Base-by-base conservation (phyloP, 2,329 filamentous ascomycete species). In the Epichloe gansuensis region DNA sequence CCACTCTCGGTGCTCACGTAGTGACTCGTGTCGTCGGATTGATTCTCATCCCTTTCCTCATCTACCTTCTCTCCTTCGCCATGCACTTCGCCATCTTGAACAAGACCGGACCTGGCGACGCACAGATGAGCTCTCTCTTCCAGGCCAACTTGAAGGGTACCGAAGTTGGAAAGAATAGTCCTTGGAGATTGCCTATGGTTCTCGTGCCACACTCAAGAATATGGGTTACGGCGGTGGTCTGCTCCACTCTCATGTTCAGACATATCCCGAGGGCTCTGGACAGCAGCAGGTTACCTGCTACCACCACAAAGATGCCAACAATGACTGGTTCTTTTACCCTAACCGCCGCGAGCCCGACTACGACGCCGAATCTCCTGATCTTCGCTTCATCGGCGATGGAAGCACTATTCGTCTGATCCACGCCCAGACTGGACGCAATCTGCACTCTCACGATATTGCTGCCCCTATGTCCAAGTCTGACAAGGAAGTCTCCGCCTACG, bases 111-210 rank as follows among this genome's bases (percentile, higher is more conserved):
- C 93, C 94, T 7, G 93, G 93, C 52, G 93, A 98, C 73, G 93
- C 93, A n/a, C 93, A 98, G 72, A 98, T 98, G 93, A 96, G 91
- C 73, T 98, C 93, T 28, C 81, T 98, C 49, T 98, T 98, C 80
- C 93, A 98, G 69, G 93, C 94, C 47, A 98, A 98, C 66, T 78
- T 98, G 39, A 85, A 82, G 62, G 93, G 93, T 28, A 97, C 91
- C 11, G 87, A 94, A 58, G 91, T 98, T 56, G 91, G 91, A 64
- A 90, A 88, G 68, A 86, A 95, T 68, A 96, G 91, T 64, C 93
- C 23, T 78, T 98, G 15, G 93, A 98, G 66, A 77, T 98, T 58
- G 91, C 90, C 5, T 76, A 86, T 58, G 93, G 94, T 28, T 98
- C 93, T 38, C 83, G 86, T 54, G 87, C 86, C 8, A 98, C 93